Base-by-base conservation (phyloP, 345 rosid species). In the Hypericum androsaemum region DNA sequence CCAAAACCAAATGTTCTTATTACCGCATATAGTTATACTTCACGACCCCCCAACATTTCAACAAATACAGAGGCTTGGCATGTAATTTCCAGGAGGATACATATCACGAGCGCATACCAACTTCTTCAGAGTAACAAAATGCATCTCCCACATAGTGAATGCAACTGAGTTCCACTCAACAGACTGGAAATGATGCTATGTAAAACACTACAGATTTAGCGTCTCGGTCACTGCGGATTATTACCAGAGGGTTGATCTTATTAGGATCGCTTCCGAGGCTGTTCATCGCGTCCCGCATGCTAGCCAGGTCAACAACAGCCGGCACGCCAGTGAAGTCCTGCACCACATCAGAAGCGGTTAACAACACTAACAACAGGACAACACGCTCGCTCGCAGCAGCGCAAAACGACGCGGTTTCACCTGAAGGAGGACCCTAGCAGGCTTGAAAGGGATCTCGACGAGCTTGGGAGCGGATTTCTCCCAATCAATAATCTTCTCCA, bases 231-330 rank as follows among this genome's bases (percentile, higher is more conserved):
- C 2, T 8, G 28, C 37, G 52, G 39, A 43, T 41, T 37, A 82
- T 71, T 48, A 80, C 92, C 79, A 78, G 48, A 8, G 87, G 92
- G 41, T 83, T 83, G 60, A 83, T 83, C 58, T 80, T 78, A 62
- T 73, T 67, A 14, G 87, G 74, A 67, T 83, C 82, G 41, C 84
- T 81, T 28, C 84, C 78, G 8, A 83, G 87, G 41, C 51, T 74
- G 65, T 80, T 83, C 87, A 83, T 83, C 5, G 92, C 87, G 71
- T 83, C 87, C 28, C 92, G 77, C 92, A 83, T 83, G 64, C 92
- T 80, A 15, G 92, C 92, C 39, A 83, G 84, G 62, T 83, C 92
- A 61, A 83, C 92, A 66, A 83, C 87, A 67, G 92, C 92, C 50
- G 92, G 92, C 39, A 83, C 92, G 44, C 92, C 92, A 63, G 92